These are phyloP conservation scores for Cyberlindnera bimundalis DNA, from an alignment of 805 yeast species.

Conservation along the genomic window DNA sequence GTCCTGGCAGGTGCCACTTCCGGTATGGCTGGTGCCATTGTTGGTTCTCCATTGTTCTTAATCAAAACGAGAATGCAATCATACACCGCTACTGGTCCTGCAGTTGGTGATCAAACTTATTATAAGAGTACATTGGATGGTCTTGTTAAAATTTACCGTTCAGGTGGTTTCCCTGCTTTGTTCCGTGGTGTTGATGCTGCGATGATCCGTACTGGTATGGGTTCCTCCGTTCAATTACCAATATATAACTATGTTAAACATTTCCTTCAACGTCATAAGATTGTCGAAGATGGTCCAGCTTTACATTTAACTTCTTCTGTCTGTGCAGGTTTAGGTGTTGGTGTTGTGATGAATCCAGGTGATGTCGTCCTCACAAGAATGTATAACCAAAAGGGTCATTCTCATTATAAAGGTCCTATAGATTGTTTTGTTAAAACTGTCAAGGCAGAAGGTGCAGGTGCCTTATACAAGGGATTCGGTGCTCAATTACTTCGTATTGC, in stretches of 20 bases:
- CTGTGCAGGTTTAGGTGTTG: slow-evolving; percentile 86
- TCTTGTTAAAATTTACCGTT: slow-evolving; percentile 50
- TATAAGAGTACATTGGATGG: slow-evolving; percentile 73
- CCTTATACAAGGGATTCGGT: slow-evolving; percentile 91
- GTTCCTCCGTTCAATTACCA: slow-evolving; percentile 93
- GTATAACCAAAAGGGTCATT: slow-evolving; percentile 86
- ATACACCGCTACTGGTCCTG: slow-evolving; percentile 54
- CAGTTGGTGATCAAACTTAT: slow-evolving; percentile 90
- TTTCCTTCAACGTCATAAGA: slow-evolving; percentile 48
- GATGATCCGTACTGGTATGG: slow-evolving; percentile 88
- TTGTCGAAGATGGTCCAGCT: slow-evolving; percentile 59
- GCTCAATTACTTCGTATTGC: slow-evolving; percentile 92
- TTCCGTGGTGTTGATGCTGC: slow-evolving; percentile 96
- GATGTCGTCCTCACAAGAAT: slow-evolving; percentile 93
- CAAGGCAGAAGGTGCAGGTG: slow-evolving; percentile 75
- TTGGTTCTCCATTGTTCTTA: slow-evolving; percentile 89
- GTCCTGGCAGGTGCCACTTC: slow-evolving; percentile 77
- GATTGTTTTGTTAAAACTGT: slow-evolving; percentile 89
- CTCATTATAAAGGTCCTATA: slow-evolving; percentile 74
- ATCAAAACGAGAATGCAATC: slow-evolving; percentile 97
- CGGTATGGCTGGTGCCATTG: slow-evolving; percentile 84
- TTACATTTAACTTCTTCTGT: slow-evolving; percentile 74
- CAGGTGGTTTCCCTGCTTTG: slow-evolving; percentile 75
- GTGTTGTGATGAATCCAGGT: slow-evolving; percentile 95
- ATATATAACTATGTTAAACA: slow-evolving; percentile 77